phyloP scores from a whole-genome alignment of 305 asterid genomes.

The Salvia sclarea region DNA sequence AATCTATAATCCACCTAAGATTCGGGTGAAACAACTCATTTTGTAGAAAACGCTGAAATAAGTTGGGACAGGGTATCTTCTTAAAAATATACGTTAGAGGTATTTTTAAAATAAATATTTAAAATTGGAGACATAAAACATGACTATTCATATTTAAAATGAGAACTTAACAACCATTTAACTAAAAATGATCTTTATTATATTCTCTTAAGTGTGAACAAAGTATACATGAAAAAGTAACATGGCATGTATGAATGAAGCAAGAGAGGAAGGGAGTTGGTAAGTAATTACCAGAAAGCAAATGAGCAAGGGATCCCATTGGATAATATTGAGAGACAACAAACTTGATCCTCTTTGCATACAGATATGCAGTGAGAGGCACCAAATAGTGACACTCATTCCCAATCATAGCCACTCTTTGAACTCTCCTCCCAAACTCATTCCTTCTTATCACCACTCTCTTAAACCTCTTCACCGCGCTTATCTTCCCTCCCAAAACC shows the following conservation, averaged over 20 bases:
- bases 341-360: constrained; percentile 60
- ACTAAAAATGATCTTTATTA: too few relatives aligned
- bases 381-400: constrained; percentile 47
- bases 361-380: constrained; percentile 51
- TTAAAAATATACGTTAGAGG: too few relatives aligned
- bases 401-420: constrained; percentile 38
- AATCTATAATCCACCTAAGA: too few relatives aligned
- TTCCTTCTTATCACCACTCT: constrained; percentile 40
- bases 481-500: constrained; percentile 44
- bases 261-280: background rate
- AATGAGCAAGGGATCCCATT: constrained; percentile 64
- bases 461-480: constrained; percentile 53
- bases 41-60: too few relatives aligned
- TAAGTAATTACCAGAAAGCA: constrained; percentile 49
- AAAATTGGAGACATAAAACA: too few relatives aligned
- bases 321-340: constrained; percentile 59
- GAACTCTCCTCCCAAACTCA: constrained; percentile 53
- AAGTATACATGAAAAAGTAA: too few relatives aligned
- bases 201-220: too few relatives aligned
- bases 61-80: too few relatives aligned
- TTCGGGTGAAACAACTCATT: too few relatives aligned
- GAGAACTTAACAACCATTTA: too few relatives aligned
- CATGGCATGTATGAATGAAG: background rate
- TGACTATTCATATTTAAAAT: too few relatives aligned
- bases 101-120: too few relatives aligned